Conservation (phyloP, 768 basidiomycete genomes). For the Chlorophyllum brunneum region DNA sequence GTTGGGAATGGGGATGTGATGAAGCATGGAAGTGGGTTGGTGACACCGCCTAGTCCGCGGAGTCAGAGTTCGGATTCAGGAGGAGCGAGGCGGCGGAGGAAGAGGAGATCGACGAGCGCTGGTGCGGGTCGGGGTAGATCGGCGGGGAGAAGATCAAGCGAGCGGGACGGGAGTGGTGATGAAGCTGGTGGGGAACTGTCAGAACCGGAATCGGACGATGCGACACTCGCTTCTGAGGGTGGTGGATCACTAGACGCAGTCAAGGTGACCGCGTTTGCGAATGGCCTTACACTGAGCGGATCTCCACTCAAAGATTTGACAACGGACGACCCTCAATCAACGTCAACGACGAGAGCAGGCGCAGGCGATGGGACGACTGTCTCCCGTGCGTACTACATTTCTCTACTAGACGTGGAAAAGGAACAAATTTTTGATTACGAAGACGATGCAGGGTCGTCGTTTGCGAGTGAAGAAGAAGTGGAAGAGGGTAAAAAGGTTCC, state of each 20-base stretch:
- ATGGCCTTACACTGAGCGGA: background rate
- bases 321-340: too few species aligned
- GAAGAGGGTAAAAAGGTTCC: slow-evolving; percentile 22
- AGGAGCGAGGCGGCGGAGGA: slow-evolving; percentile 37
- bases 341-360: background rate
- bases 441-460: slow-evolving; percentile 18
- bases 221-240: slow-evolving; percentile 30
- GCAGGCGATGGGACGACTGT: slow-evolving; percentile 2
- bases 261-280: slow-evolving; percentile 5
- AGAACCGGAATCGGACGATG: slow-evolving; percentile 24
- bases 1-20: slow-evolving; percentile 33
- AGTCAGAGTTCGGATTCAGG: slow-evolving; percentile 63
- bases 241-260: background rate
- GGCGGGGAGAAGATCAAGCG: slow-evolving; percentile 20
- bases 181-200: slow-evolving; percentile 6
- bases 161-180: slow-evolving; percentile 16
- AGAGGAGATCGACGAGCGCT: slow-evolving; percentile 25
- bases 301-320: background rate
- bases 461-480: slow-evolving; percentile 22
- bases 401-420: background rate
- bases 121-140: slow-evolving; percentile 21
- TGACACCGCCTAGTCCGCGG: slow-evolving; percentile 74
- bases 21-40: slow-evolving; percentile 47
- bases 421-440: slow-evolving; percentile 7
- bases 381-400: slow-evolving; percentile 9